These are phyloP conservation scores for Tylopilus plumbeoviolaceoides DNA, from an alignment of 768 basidiomycete genomes.

Conservation along the genomic window DNA sequence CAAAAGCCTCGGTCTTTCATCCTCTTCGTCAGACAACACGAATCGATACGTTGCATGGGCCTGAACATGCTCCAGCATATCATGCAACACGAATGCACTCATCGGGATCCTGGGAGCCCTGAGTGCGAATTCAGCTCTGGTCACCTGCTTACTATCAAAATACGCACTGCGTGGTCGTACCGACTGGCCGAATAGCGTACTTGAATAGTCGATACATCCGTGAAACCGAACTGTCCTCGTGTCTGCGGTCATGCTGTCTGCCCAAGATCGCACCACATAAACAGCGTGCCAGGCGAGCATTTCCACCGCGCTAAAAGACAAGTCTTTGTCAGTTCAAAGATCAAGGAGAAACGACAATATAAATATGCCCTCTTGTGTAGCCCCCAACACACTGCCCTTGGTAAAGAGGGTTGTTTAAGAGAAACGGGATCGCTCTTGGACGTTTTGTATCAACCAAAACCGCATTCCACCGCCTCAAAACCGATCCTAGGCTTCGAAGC, in stretches of 20 bases:
- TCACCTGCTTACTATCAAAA: background rate
- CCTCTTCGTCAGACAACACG: conserved; percentile 82
- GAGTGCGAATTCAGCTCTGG: background rate
- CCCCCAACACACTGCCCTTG: conserved; percentile 71
- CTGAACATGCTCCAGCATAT: conserved; percentile 87
- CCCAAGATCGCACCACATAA: conserved; percentile 83
- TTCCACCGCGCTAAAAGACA: conserved; percentile 46
- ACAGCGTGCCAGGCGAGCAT: conserved; percentile 67
- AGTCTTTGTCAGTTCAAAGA: conserved; percentile 6
- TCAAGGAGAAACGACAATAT: background rate
- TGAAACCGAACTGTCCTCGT: conserved; percentile 26
- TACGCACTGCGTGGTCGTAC: conserved; percentile 58
- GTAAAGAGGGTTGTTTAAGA: conserved; percentile 86
- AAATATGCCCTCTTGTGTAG: conserved; percentile 86
- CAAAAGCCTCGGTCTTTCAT: conserved; percentile 71
- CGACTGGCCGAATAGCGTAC: conserved; percentile 74
- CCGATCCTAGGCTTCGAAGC: conserved; percentile 56
- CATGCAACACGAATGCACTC: conserved; percentile 86
- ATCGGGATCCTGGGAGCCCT: conserved; percentile 51
- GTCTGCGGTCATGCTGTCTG: conserved; percentile 52
- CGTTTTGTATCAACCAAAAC: conserved; percentile 89
- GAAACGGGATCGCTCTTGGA: conserved; percentile 66
- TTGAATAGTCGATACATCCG: conserved; percentile 73
- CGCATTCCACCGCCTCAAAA: conserved; percentile 33
- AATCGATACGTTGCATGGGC: conserved; percentile 95